Base-by-base conservation (phyloP, 1,284 basidiomycete species). In the Thelephora terrestris region DNA sequence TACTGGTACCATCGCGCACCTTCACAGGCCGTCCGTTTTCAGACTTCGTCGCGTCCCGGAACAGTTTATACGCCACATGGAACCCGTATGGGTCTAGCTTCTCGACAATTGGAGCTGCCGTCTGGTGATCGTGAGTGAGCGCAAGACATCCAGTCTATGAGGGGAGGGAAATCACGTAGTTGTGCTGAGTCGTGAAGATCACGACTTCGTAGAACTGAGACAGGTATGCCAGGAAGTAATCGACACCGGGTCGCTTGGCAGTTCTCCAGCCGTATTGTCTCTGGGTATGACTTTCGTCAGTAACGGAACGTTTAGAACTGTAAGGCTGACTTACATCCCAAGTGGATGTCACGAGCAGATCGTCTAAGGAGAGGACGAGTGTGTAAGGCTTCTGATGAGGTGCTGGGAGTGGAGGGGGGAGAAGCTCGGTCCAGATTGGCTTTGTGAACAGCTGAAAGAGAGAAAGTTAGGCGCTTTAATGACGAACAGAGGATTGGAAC, bases 181-280 rank as follows among this genome's bases (percentile, higher is more conserved):
- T 75, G 47, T 91, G 81, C 68, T 97, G 92, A 7, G 83, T 78
- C 12, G 94, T 97, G 71, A 98, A 99, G 48, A 99, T 73, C 20
- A 99, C 94, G 53, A 99, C 83, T 71, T 99, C 95, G 66, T 92
- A 99, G 69, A 97, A 98, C 61, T 97, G 94, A 0, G 91, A 92
- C 39, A 99, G 76, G 66, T 99, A 98, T 29, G 81, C 93, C 45
- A 99, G 73, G 77, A 98, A 99, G 68, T 98, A 97, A 64, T 99
- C 96, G 7, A 95, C 86, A 3, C 96, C 96, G 1, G 95, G 95
- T 46, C 96, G 81, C 67, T 94, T 94, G 34, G 90, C 91, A 3
- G 90, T 93, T 55, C 88, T 74, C 91, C 91, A 94, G 29, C 91
- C 91, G 57, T 87, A 72, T 70, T 85, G 75, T 47, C 90, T 81